A percentile compares a stretch with the other conserved stretches of the same genome.
Evolutionary conservation across 495 filamentous ascomycete species (phyloP).

Genomic region (Talaromyces thailandensis): DNA sequence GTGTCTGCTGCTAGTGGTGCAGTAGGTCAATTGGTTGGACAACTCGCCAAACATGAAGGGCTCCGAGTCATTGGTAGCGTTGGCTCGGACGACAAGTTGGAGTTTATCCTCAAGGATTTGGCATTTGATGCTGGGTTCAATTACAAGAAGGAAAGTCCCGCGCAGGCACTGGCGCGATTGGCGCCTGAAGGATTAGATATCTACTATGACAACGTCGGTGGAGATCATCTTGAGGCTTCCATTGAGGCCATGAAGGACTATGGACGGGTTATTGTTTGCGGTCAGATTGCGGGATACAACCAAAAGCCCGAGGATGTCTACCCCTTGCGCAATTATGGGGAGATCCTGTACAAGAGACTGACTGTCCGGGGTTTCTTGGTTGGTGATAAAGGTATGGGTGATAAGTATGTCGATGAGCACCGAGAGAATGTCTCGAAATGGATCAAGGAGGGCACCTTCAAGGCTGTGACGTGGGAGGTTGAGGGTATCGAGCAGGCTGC

Average conservation of each 20-base stretch:
- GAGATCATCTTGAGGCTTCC: conserved; percentile 75
- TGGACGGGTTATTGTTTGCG: conserved; percentile 63
- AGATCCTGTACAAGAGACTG: conserved; percentile 47
- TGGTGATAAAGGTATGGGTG: conserved; percentile 53
- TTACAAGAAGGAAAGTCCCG: conserved; percentile 65
- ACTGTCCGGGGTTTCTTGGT: conserved; percentile 76
- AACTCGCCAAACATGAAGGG: conserved; percentile 81
- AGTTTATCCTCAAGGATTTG: conserved; percentile 56
- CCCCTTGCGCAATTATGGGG: conserved; percentile 55
- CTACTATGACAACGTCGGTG: conserved; percentile 94
- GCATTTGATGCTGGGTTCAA: conserved; percentile 67
- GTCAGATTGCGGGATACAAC: conserved; percentile 79
- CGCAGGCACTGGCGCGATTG: conserved; percentile 61
- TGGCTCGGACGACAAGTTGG: conserved; percentile 58
- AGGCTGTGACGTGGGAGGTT: conserved; percentile 59
- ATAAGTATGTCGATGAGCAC: conserved; percentile 64
- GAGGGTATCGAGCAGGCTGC: conserved; percentile 76
- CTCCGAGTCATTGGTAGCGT: conserved; percentile 74
- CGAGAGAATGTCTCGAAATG: conserved; percentile 76
- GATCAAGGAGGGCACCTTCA: conserved; percentile 75
- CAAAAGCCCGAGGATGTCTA: conserved; percentile 45
- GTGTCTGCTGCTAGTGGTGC: conserved; percentile 75
- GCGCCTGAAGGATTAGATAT: conserved; percentile 84
- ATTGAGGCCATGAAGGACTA: conserved; percentile 57
- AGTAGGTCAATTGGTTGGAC: conserved; percentile 77